Conservation (phyloP, 768 basidiomycete species). For the Russula dissimulans region DNA sequence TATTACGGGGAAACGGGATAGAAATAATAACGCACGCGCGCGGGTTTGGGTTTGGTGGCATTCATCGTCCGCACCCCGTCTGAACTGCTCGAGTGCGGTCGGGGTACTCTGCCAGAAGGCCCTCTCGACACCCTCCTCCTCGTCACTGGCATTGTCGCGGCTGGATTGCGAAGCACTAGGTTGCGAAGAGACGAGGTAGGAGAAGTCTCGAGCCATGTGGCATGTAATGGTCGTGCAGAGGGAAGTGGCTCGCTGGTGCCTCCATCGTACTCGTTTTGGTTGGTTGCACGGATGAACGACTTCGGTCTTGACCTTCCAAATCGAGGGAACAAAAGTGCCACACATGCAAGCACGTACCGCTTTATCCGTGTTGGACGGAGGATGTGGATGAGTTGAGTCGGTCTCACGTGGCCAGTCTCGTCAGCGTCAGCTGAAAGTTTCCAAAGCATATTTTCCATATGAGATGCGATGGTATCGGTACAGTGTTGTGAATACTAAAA, state of each 20-base stretch:
- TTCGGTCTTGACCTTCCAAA: not conserved
- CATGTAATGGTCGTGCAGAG: not conserved
- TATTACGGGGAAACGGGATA: not conserved
- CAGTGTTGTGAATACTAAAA: not conserved
- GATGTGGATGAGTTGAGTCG: too few species aligned
- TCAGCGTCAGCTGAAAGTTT: not conserved
- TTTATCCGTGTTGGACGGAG: too few species aligned
- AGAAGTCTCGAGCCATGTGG: not conserved
- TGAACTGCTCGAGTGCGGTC: not conserved
- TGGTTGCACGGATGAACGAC: not conserved
- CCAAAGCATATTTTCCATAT: not conserved
- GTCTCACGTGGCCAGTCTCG: too few species aligned
- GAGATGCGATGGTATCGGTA: not conserved
- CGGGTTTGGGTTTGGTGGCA: not conserved
- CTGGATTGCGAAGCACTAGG: not conserved
- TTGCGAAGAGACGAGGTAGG: not conserved
- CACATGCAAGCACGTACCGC: too few species aligned
- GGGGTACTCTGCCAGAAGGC: slow-evolving; percentile 9
- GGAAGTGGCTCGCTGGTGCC: not conserved
- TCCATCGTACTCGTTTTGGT: not conserved
- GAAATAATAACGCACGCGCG: not conserved
- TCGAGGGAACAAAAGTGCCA: not conserved
- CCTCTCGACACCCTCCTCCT: not conserved
- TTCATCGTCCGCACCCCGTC: not conserved
- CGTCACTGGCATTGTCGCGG: not conserved